Conservation (phyloP, 371 early-diverging fungal genomes). For the Sporodiniella umbellata region DNA sequence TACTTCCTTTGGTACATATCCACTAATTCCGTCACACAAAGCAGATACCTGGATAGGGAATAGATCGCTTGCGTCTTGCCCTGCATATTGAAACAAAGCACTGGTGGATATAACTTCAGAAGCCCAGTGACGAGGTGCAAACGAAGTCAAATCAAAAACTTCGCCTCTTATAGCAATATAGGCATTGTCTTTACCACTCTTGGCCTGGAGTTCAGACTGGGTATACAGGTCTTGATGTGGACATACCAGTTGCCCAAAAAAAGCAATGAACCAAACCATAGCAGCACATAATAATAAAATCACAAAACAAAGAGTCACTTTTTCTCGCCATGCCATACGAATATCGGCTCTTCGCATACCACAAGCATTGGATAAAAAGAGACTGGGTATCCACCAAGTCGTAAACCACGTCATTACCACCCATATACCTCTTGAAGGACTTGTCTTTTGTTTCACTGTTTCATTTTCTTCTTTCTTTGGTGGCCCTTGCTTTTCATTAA, state of each 20-base stretch:
- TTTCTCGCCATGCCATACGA: slow-evolving; percentile 85
- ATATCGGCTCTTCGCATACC: slow-evolving; percentile 79
- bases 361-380: slow-evolving; percentile 51
- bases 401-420: slow-evolving; percentile 74
- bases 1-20: slow-evolving; percentile 33
- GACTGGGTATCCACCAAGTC: slow-evolving; percentile 88
- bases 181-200: slow-evolving; percentile 43
- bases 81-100: slow-evolving; percentile 58
- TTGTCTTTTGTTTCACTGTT: slow-evolving; percentile 20
- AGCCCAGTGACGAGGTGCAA: slow-evolving; percentile 59
- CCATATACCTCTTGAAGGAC: slow-evolving; percentile 68
- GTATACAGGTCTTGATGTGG: slow-evolving; percentile 75
- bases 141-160: slow-evolving; percentile 67
- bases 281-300: slow-evolving; percentile 59
- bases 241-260: slow-evolving; percentile 82
- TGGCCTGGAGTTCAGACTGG: slow-evolving; percentile 43
- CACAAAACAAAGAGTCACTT: slow-evolving; percentile 74
- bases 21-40: slow-evolving; percentile 42
- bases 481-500: neutral
- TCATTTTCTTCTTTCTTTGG: slow-evolving; percentile 1
- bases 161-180: slow-evolving; percentile 70
- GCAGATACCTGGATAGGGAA: slow-evolving; percentile 77
- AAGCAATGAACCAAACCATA: slow-evolving; percentile 65
- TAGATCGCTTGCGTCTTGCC: slow-evolving; percentile 63
- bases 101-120: slow-evolving; percentile 41